Evolutionary conservation across 352 stramenopile species (phyloP), one percentile per base, ranked within the genome.

Genomic region (Phytophthora citricola): DNA sequence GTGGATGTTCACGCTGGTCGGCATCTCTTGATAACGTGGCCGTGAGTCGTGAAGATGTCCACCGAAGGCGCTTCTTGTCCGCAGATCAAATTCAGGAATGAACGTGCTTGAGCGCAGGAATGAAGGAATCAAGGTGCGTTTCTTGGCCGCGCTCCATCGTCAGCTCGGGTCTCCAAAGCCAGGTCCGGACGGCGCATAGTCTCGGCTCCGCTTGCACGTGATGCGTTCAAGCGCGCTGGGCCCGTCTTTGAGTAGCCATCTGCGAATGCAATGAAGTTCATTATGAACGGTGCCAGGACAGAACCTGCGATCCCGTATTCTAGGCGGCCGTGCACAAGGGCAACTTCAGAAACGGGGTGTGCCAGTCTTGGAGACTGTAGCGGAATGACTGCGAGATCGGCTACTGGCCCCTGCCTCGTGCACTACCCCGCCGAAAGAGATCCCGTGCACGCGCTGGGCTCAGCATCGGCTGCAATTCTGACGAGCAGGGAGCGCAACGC

Each of bases 11-110:
- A 71, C 52, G 14, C 55, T 70, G n/a, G 48, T 32, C 20, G 41
- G 31, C 56, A 66, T 70, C 5, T 48, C 11, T 45, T 36, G 63
- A 26, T 55, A 32, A 38, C 39, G 61, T 53, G 49, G 49, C 38
- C 4, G 27, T 64, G 61, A 69, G 36, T 59, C 55, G 34, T 50
- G 39, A 56, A 60, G 41, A 59, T 54, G 47, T 56, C 26, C 40
- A 43, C 47, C 22, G 15, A 38, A 56, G 22, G 22, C 9, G 29
- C 57, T 72, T 63, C 49, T 52, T 50, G 44, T 48, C 49, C 50
- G 32, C 38, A 12, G 49, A 34, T 58, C 63, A 67, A 68, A 48
- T 72, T 54, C 57, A 67, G 50, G 50, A 72, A 58, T 72, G 63
- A 58, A 59, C 62, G 45, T 56, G 20, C 31, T 14, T 36, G 31